Evolutionary conservation across 2,329 filamentous ascomycete species (phyloP).

Genomic region (Cladosporium sp.): DNA sequence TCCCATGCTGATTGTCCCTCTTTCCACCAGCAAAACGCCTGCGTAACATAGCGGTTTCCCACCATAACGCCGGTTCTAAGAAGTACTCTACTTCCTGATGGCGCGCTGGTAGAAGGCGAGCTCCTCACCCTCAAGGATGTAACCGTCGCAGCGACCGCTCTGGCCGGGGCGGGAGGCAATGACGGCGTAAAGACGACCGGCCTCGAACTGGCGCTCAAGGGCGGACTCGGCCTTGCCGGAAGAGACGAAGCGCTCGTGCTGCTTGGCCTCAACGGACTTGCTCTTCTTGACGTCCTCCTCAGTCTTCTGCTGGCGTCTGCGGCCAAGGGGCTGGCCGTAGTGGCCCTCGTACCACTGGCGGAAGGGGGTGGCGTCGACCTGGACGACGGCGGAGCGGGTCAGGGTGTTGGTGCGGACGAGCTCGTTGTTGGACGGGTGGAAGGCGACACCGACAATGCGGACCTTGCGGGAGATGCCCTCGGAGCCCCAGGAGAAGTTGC

Average conservation of each 20-base stretch:
- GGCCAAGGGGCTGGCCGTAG: conserved; percentile 89
- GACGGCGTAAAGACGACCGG: conserved; percentile 93
- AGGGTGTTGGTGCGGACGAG: conserved; percentile 99
- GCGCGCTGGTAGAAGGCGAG: conserved; percentile 99
- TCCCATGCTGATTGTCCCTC: conserved; percentile 7
- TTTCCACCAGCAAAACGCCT: conserved; percentile 8
- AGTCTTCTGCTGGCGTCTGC: conserved; percentile 68
- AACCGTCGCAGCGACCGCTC: conserved; percentile 94
- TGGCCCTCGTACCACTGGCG: conserved; percentile 99
- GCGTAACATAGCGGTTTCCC: conserved; percentile 9
- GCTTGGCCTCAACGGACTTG: conserved; percentile 95
- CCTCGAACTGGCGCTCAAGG: conserved; percentile 99
- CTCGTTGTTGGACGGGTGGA: conserved; percentile 99
- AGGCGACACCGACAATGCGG: conserved; percentile 96
- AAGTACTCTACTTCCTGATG: conserved; percentile 82
- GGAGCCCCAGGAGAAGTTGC: conserved; percentile 99
- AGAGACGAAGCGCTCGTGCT: conserved; percentile 76
- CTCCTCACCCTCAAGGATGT: conserved; percentile 99
- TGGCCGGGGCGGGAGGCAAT: conserved; percentile 91
- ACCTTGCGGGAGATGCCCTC: conserved; percentile 98
- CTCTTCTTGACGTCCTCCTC: conserved; percentile 79
- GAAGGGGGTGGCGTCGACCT: conserved; percentile 98
- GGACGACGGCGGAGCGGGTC: conserved; percentile 97
- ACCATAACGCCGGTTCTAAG: conserved; percentile 11
- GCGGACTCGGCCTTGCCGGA: conserved; percentile 88